phyloP scores from a whole-genome alignment of 2,329 filamentous ascomycete genomes.

The Xylariaceae sp. region DNA sequence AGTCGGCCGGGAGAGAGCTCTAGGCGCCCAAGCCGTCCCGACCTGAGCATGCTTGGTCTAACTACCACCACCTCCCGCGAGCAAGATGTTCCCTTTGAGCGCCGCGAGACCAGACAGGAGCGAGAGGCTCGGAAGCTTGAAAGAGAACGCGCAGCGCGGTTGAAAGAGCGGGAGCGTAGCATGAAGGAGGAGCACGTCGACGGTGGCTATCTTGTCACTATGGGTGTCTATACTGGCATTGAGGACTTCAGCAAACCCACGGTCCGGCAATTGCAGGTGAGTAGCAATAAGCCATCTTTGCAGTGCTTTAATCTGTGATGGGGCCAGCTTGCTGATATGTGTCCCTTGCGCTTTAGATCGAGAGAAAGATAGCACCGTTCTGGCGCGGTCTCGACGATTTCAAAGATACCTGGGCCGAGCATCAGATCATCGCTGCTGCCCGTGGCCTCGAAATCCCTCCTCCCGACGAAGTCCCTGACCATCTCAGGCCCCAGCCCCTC shows the following conservation, averaged over 20 bases:
- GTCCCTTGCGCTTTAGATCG: conserved; percentile 60
- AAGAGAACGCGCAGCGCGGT: conserved; percentile 70
- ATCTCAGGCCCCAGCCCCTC: conserved; percentile 43
- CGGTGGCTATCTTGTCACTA: conserved; percentile 89
- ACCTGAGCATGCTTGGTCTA: conserved; percentile 39
- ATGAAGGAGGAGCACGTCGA: conserved; percentile 90
- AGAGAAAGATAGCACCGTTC: conserved; percentile 88
- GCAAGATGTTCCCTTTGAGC: conserved; percentile 50
- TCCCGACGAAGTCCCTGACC: conserved; percentile 76
- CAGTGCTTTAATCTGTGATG: neutral
- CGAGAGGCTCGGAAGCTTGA: conserved; percentile 83
- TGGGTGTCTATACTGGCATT: conserved; percentile 85
- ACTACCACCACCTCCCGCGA: conserved; percentile 39
- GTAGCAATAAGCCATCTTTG: conserved; percentile 14
- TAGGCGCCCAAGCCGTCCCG: conserved; percentile 40
- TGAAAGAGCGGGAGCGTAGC: conserved; percentile 86
- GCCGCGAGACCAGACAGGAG: conserved; percentile 87
- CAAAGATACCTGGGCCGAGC: conserved; percentile 84
- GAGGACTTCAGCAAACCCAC: conserved; percentile 91
- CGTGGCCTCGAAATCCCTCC: conserved; percentile 80
- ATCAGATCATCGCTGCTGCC: conserved; percentile 89
- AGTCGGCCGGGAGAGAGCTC: conserved; percentile 15
- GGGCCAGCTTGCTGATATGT: conserved; percentile 10
- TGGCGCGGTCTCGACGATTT: conserved; percentile 93
- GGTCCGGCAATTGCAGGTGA: conserved; percentile 87